Evolutionary conservation across 192 early-diverging fungal species (phyloP).

Genomic region (Backusella westeae): DNA sequence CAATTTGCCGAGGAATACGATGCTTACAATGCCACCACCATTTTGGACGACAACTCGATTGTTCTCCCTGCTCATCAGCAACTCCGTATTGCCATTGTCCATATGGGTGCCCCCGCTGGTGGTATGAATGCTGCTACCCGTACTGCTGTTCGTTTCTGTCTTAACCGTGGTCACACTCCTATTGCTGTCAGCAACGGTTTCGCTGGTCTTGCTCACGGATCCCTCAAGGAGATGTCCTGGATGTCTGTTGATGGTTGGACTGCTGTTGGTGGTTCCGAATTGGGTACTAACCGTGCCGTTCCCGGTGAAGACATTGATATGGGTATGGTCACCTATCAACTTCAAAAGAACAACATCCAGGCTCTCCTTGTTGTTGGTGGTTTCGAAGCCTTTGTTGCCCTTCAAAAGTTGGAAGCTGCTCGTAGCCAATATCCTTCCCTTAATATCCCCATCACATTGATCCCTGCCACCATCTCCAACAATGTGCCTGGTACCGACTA

Average conservation of each 20-base stretch:
- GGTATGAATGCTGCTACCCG: conserved; percentile 98
- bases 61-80: conserved; percentile 39
- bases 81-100: conserved; percentile 88
- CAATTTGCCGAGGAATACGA: conserved; percentile 72
- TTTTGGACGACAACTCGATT: conserved; percentile 38
- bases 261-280: conserved; percentile 84
- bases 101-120: conserved; percentile 94
- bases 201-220: conserved; percentile 81
- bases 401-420: conserved; percentile 67
- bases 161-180: conserved; percentile 85
- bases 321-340: conserved; percentile 87
- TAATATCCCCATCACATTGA: conserved; percentile 88
- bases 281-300: conserved; percentile 94
- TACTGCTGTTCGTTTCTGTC: conserved; percentile 75
- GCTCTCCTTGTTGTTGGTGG: conserved; percentile 94
- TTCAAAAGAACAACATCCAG: conserved; percentile 90
- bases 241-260: conserved; percentile 89
- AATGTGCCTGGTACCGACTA: conserved; percentile 98
- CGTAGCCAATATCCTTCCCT: conserved; percentile 87
- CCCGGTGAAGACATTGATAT: conserved; percentile 67
- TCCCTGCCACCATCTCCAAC: conserved; percentile 96
- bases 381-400: conserved; percentile 89
- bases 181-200: conserved; percentile 94
- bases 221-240: conserved; percentile 79
- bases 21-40: conserved; percentile 62